Percentiles rank a stretch among this genome's conserved stretches.
These are phyloP conservation scores for Talaromyces pinophilus DNA, from an alignment of 2,329 filamentous ascomycete species.

Conservation along the genomic window DNA sequence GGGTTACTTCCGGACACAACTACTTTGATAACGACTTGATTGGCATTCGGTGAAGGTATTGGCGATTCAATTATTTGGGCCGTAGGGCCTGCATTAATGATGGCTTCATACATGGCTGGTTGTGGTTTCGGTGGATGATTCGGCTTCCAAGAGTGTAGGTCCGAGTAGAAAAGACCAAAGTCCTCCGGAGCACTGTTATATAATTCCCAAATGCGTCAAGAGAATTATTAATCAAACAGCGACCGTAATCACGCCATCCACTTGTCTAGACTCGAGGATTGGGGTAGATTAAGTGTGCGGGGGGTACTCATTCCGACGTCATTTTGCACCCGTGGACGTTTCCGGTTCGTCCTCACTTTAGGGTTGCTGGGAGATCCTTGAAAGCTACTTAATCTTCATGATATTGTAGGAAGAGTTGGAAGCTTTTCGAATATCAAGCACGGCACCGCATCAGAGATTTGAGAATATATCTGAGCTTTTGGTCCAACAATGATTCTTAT, in stretches of 20 bases:
- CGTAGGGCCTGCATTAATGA: conserved; percentile 17
- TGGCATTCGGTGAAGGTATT: conserved; percentile 42
- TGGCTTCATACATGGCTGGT: conserved; percentile 7
- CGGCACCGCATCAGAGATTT: too few relatives aligned
- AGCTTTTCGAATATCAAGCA: too few relatives aligned
- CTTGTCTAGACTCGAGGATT: neutral
- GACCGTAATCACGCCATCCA: neutral
- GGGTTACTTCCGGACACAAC: conserved; percentile 21
- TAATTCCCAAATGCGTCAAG: neutral
- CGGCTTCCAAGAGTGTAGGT: neutral
- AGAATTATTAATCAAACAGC: neutral
- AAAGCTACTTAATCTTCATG: neutral
- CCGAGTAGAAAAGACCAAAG: too few relatives aligned
- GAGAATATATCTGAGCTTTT: too few relatives aligned
- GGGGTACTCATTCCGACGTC: neutral
- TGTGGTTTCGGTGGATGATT: neutral
- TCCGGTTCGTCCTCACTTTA: neutral
- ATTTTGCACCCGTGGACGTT: neutral
- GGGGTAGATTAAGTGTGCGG: neutral
- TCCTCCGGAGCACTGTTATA: neutral
- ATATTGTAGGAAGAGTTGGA: neutral
- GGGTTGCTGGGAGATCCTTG: neutral
- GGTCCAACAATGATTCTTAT: too few relatives aligned
- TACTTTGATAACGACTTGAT: conserved; percentile 37
- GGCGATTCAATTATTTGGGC: conserved; percentile 41